Evolutionary conservation across 192 early-diverging fungal genomes (phyloP).

Genomic region (Coemansia sp.): DNA sequence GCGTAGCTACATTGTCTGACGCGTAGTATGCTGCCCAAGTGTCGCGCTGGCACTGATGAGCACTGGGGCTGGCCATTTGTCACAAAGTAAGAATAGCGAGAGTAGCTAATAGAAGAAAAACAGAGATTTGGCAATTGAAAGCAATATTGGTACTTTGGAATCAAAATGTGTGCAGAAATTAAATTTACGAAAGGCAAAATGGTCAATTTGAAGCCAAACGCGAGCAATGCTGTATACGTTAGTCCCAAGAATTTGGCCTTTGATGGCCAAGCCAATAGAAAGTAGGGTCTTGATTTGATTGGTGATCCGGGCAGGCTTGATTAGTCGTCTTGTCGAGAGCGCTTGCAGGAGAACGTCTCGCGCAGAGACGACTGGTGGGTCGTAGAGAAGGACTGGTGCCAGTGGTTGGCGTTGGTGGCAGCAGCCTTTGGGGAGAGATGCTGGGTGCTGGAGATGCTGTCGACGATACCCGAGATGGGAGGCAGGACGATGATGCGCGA

Average conservation of each 20-base stretch:
- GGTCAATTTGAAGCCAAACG: not conserved
- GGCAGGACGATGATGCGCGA: constrained; percentile 27
- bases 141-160: not conserved
- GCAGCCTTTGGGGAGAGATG: not conserved
- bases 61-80: constrained; percentile 36
- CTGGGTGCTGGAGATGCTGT: constrained; percentile 1
- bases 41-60: constrained; percentile 42
- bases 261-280: not conserved
- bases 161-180: not conserved
- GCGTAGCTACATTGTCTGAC: constrained; percentile 24
- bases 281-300: not conserved
- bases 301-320: not conserved
- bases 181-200: not conserved
- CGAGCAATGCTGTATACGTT: not conserved
- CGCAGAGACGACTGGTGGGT: constrained; percentile 36
- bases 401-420: not conserved
- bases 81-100: not conserved
- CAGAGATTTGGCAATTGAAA: not conserved
- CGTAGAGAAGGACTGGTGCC: not conserved
- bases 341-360: constrained; percentile 35
- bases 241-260: not conserved
- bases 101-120: not conserved
- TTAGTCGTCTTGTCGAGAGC: constrained; percentile 6
- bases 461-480: constrained; percentile 33
- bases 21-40: constrained; percentile 50